Evolutionary conservation across 805 yeast genomes (phyloP).

Genomic region (Kodamaea laetipori): DNA sequence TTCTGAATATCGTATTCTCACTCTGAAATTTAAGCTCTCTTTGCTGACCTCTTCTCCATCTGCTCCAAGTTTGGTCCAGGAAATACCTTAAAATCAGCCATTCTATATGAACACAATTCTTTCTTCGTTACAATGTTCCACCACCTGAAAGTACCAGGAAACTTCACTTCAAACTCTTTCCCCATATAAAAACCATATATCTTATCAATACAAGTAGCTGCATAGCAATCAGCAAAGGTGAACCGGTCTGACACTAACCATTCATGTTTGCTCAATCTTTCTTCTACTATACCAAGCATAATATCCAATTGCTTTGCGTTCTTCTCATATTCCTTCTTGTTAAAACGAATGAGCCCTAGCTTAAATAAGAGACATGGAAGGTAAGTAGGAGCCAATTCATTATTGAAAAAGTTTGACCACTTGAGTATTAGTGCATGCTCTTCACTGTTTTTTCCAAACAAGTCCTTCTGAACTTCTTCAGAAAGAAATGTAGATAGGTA

Average conservation of each 20-base stretch:
- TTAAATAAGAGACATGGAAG: slow-evolving; percentile 57
- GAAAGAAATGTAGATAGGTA: slow-evolving; percentile 33
- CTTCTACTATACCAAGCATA: slow-evolving; percentile 26
- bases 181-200: slow-evolving; percentile 1
- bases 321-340: slow-evolving; percentile 67
- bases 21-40: no score
- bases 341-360: slow-evolving; percentile 68
- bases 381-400: slow-evolving; percentile 55
- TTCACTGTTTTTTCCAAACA: slow-evolving; percentile 44
- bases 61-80: not conserved
- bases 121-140: not conserved
- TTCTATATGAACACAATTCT: not conserved
- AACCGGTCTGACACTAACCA: slow-evolving; percentile 51
- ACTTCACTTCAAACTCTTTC: not conserved
- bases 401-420: slow-evolving; percentile 78
- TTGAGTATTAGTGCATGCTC: slow-evolving; percentile 68
- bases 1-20: no score
- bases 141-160: not conserved
- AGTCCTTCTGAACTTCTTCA: not conserved
- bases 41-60: slow-evolving; percentile 2
- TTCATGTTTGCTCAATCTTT: slow-evolving; percentile 43
- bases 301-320: slow-evolving; percentile 33
- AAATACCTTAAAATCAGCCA: not conserved
- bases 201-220: slow-evolving; percentile 32
- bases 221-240: slow-evolving; percentile 47